Evolutionary conservation across 176 grass and related monocot genomes (phyloP).

Genomic region (Bromus sterilis): DNA sequence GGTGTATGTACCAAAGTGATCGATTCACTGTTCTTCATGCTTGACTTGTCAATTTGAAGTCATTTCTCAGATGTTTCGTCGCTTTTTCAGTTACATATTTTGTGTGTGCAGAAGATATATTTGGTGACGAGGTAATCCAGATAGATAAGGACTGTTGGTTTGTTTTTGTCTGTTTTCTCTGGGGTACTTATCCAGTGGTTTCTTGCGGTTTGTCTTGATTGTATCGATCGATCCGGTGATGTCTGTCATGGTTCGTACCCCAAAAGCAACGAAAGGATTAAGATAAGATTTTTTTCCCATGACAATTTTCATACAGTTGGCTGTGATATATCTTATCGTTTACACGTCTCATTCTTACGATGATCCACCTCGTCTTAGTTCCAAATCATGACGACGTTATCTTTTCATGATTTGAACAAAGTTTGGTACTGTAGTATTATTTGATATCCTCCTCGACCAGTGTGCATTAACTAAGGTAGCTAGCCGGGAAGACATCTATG

Average conservation of each 20-base stretch:
- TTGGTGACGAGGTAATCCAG: neutral
- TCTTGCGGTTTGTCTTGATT: neutral
- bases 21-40: neutral
- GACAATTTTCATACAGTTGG: neutral
- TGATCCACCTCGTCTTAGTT: neutral
- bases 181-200: neutral
- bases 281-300: neutral
- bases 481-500: neutral
- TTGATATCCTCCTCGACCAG: neutral
- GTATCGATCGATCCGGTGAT: neutral
- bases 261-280: neutral
- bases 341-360: neutral
- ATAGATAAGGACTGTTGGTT: neutral
- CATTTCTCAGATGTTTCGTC: neutral
- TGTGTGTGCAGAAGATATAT: neutral
- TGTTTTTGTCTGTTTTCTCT: conserved; percentile 1
- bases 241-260: neutral
- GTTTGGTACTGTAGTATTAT: neutral
- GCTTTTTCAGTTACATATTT: neutral
- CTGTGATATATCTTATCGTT: neutral
- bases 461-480: neutral
- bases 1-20: neutral
- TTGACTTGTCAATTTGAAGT: neutral
- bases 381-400: neutral
- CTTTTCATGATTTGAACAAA: neutral